Evolutionary conservation across 441 rosid species (phyloP), one percentile per base, ranked within the genome.

Genomic region (Geranium incanum): DNA sequence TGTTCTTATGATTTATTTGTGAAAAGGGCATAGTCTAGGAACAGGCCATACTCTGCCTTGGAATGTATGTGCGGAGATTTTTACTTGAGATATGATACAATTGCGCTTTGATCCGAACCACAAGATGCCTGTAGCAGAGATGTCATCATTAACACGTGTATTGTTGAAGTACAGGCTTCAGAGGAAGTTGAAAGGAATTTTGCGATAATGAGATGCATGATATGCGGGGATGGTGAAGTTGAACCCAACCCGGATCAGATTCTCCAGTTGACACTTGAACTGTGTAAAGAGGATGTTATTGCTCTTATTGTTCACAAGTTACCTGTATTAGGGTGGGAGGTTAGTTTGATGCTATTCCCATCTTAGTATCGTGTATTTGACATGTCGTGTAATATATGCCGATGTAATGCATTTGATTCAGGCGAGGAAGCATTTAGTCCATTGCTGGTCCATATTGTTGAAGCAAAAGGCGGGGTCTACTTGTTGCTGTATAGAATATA

Each of bases 111-210:
- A 28, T 28, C 33, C 33, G 33, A 28, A 28, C 33, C 33, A 28
- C 33, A 28, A 28, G 33, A 28, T 28, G 33, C 33, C 33, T 28
- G 33, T 28, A 28, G 33, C 33, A 41, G 45, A 41, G 45, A 5
- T 41, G 45, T 41, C 1, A 41, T 5, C 12, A 11, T 48, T 13
- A 48, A 48, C n/a, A 48, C 16, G 12, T 41, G 7, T 48, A 48
- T 48, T 48, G 57, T 68, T 72, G 33, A 13, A 39, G 13, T 28
- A 45, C 71, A 90, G 99, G 97, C 97, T 68, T 63, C 85, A 80
- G 99, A 94, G 78, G 99, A 92, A 84, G 86, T 92, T 75, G 97
- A 92, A 82, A 94, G 92, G 92, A 92, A 94, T 78, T 82, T 90
- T 71, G 82, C 79, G 52, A 82, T 84, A 62, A 72, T 89, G 83